Conservation (phyloP, 2,329 filamentous ascomycete species). For the Hypocrella siamensis region DNA sequence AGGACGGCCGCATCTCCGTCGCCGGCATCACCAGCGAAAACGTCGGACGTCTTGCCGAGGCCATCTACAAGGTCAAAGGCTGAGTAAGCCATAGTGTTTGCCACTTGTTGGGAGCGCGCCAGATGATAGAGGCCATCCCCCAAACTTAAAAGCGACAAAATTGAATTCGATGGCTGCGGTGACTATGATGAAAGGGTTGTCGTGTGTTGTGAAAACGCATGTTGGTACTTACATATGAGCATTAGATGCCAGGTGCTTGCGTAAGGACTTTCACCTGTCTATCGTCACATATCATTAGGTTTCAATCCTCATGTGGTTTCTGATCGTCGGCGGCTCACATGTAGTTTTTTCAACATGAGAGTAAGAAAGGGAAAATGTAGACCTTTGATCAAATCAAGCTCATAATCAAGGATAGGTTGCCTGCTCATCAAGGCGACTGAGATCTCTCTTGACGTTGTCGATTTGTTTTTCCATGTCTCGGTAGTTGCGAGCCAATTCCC, state of each 20-base stretch:
- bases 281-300: no score
- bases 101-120: no score
- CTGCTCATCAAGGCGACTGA: conserved; percentile 18
- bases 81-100: conserved; percentile 14
- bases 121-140: no score
- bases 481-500: conserved; percentile 36
- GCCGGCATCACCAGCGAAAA: conserved; percentile 71
- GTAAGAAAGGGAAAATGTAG: conserved; percentile 20
- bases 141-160: no score
- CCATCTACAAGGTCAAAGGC: conserved; percentile 73
- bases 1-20: conserved; percentile 75
- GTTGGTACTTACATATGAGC: no score
- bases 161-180: no score
- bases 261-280: no score
- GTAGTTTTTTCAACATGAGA: not conserved
- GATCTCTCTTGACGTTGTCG: conserved; percentile 31
- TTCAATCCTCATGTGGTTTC: no score
- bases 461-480: conserved; percentile 33
- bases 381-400: conserved; percentile 74
- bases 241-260: no score
- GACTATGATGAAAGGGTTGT: no score
- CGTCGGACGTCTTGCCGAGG: conserved; percentile 65
- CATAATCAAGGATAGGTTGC: conserved; percentile 15
- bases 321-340: not conserved
- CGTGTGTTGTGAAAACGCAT: no score